Base-by-base conservation (phyloP, 805 yeast species). In the Lipomyces orientalis region DNA sequence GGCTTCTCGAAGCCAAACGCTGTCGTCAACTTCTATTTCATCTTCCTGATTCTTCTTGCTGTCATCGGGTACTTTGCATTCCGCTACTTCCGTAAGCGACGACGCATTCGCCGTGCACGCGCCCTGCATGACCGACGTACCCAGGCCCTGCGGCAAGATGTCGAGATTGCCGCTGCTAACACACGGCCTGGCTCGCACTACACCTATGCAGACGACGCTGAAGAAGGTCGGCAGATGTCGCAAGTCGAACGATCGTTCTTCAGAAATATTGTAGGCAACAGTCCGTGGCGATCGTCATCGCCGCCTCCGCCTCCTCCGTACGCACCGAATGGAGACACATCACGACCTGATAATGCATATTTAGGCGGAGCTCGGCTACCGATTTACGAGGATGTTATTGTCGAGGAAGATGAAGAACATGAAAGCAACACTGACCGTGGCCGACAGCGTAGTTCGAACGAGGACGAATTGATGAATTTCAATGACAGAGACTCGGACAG, bases 221-320 rank as follows among this genome's bases (percentile, higher is more conserved):
- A 8, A 22, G 60, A 5, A 54, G 49, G 19, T 39, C 59, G 19
- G 39, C 39, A 31, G 29, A 60, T 60, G 63, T 10, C 52, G 31
- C 56, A 57, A 19, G 64, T 54, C n/a, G 16, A 31, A 8, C 34
- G 14, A 25, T 6, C 31, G 29, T 25, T 25, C 55, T 10, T 25
- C 16, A 52, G 33, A 14, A 22, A 46, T 31, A 39, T 34, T n/a
- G 16, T 43, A 22, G 49, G 49, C 49, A 43, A n/a, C 49, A 16
- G 55, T 33, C 22, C 64, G 4, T 9, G 49, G 39, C 58, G 16
- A 9, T 14, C 39, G 4, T n/a, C 46, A 39, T 37, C 49, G 12
- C 31, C 68, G 9, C 61, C 60, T 3, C 70, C 70, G 37, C 66
- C 66, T n/a, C 69, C 69, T 8, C 70, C 70, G 10, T 67, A 67